Percentiles rank a stretch among this genome's conserved stretches.
phyloP scores from a whole-genome alignment of 2,329 filamentous ascomycete species.

The Aspergillus phoenicis region DNA sequence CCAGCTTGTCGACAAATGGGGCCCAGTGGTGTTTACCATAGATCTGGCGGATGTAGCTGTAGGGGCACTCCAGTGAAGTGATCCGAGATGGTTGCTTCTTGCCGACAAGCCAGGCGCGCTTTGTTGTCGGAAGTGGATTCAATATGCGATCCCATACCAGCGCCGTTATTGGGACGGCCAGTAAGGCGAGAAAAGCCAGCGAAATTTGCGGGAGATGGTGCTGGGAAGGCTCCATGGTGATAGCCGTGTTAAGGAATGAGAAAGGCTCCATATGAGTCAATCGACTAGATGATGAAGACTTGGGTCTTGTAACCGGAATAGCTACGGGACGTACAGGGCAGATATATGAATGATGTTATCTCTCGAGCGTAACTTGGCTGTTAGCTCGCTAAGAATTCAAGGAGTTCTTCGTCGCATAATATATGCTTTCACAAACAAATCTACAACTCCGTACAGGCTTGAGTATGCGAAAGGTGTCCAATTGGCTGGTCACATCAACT shows the following conservation, averaged over 20 bases:
- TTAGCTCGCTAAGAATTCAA: no score
- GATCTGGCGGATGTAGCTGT: constrained; percentile 20
- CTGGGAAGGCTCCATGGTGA: neutral
- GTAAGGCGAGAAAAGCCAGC: neutral
- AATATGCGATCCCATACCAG: constrained; percentile 12
- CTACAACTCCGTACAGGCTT: no score
- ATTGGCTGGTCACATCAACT: no score
- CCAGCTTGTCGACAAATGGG: constrained; percentile 23
- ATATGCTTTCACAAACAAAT: no score
- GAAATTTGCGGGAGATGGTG: neutral
- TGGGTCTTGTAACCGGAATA: no score
- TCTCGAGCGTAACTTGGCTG: no score
- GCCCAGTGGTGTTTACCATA: constrained; percentile 25
- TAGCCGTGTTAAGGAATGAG: neutral
- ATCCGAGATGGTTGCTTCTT: constrained; percentile 14
- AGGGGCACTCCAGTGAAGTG: constrained; percentile 22
- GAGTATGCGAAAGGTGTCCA: no score
- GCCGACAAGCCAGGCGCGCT: constrained; percentile 19
- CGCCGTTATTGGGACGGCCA: neutral
- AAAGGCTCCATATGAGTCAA: neutral
- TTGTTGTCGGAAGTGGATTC: constrained; percentile 13
- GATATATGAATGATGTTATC: no score
- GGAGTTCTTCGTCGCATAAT: no score
- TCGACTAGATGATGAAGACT: no score
- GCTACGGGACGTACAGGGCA: no score